These are phyloP conservation scores for Saprolegnia parasitica DNA, from an alignment of 352 stramenopile genomes.

Conservation along the genomic window DNA sequence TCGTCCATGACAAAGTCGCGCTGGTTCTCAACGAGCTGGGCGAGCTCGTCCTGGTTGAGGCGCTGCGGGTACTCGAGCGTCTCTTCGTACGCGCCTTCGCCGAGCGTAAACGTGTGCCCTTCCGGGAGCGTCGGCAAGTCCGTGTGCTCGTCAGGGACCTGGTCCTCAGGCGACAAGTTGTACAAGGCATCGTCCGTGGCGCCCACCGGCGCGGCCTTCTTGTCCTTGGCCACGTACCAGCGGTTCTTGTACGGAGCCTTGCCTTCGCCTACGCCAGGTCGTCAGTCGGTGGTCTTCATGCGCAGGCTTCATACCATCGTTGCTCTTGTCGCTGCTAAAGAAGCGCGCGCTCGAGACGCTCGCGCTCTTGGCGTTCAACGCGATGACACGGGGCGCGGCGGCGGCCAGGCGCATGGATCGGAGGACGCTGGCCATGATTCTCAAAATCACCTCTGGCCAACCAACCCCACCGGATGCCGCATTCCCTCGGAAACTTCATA, in stretches of 20 bases:
- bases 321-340: not conserved
- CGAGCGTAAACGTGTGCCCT: not conserved
- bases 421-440: conserved; percentile 5
- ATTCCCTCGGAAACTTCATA: not conserved
- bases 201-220: not conserved
- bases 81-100: conserved; percentile 10
- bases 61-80: conserved; percentile 2
- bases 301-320: not conserved
- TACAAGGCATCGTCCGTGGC: not conserved
- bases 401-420: conserved; percentile 7
- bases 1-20: conserved; percentile 12
- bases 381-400: not conserved
- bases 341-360: not conserved
- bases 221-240: conserved; percentile 9
- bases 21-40: not conserved
- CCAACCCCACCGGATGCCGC: not conserved
- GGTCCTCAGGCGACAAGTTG: conserved; percentile 10
- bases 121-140: not conserved
- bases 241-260: conserved; percentile 10
- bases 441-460: conserved; percentile 21
- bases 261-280: not conserved
- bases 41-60: not conserved
- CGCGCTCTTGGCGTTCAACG: not conserved
- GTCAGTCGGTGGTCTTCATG: too few relatives aligned
- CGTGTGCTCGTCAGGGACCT: not conserved